Base-by-base conservation (phyloP, 768 basidiomycete species). In the Lentinula sp. region DNA sequence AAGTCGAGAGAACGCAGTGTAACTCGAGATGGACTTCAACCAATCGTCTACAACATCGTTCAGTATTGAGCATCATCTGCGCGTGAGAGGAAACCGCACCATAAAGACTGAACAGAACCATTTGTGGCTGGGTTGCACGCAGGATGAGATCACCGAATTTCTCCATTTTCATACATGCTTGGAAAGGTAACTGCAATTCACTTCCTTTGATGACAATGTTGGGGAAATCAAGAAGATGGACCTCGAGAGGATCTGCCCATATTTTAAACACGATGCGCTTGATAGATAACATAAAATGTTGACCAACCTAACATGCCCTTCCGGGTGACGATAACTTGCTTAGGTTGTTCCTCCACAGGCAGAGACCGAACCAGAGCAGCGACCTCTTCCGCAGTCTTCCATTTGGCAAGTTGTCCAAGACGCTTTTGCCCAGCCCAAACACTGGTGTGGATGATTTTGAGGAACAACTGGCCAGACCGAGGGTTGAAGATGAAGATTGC, bases 371-470 rank as follows among this genome's bases (percentile, higher is more conserved):
- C 91, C 67, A 98, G 76, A 0, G 97, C 97, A 39, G 97, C 97
- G 9, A 98, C 97, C 88, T 99, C 97, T 86, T 99, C 97, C 16
- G 97, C 97, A 5, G 96, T 98, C 78, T 97, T 97, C 95, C 97
- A 98, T 77, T 98, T 99, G 40, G 97, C 97, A 54, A 98, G 83
- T 75, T 99, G 97, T 61, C 97, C 97, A 53, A 99, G 86, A 88
- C 97, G 97, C 75, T 99, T 99, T 75, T 99, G 97, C 69, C 97
- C 97, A 60, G 97, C 97, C 97, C 97, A 99, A n/a, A 98, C 97
- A 69, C 95, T 98, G 2, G 97, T 99, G 73, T 99, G 97, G 63
- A 99, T 99, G 75, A 99, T 89, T 80, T 99, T 99, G 73, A 99
- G 75, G 87, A 98, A 98, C 39, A 98, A 75, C 68, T 99, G 97